Conservation (phyloP, 2,329 filamentous ascomycete species). For the Botrytis cinerea region DNA sequence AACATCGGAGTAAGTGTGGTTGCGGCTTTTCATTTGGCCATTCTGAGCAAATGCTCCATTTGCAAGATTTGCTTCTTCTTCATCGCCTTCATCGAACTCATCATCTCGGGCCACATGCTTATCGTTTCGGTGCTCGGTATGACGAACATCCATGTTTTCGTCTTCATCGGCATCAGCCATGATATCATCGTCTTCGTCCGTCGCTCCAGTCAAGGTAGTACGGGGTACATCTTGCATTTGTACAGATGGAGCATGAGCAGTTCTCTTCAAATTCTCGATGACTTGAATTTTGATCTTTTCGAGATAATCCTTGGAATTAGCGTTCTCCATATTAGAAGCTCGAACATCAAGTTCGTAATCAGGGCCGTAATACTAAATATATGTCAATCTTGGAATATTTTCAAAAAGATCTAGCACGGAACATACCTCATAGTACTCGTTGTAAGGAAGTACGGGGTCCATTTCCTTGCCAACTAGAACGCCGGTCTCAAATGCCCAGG, state of each 20-base stretch:
- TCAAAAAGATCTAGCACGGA: slow-evolving; percentile 48
- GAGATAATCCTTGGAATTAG: slow-evolving; percentile 80
- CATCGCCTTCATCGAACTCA: slow-evolving; percentile 85
- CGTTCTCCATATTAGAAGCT: slow-evolving; percentile 86
- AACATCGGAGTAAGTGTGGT: slow-evolving; percentile 57
- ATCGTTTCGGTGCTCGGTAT: slow-evolving; percentile 81
- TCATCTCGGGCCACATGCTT: slow-evolving; percentile 73
- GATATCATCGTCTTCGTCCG: slow-evolving; percentile 67
- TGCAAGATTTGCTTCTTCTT: slow-evolving; percentile 74
- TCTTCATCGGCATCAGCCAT: slow-evolving; percentile 77
- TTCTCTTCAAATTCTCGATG: slow-evolving; percentile 82
- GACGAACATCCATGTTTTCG: slow-evolving; percentile 78
- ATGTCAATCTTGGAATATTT: slow-evolving; percentile 32
- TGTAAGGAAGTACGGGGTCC: slow-evolving; percentile 82
- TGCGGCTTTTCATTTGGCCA: slow-evolving; percentile 53
- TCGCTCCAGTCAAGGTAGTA: slow-evolving; percentile 61
- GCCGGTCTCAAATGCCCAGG: slow-evolving; percentile 96
- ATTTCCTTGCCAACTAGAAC: slow-evolving; percentile 82
- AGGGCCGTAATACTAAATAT: slow-evolving; percentile 80
- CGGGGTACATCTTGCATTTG: slow-evolving; percentile 80
- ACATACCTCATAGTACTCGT: slow-evolving; percentile 84
- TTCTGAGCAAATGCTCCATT: slow-evolving; percentile 64
- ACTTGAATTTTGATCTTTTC: slow-evolving; percentile 80
- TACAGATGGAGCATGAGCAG: slow-evolving; percentile 83
- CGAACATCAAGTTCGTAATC: slow-evolving; percentile 91